phyloP scores from a whole-genome alignment of 176 grass and related monocot genomes.

The Miscanthus lutarioriparius region DNA sequence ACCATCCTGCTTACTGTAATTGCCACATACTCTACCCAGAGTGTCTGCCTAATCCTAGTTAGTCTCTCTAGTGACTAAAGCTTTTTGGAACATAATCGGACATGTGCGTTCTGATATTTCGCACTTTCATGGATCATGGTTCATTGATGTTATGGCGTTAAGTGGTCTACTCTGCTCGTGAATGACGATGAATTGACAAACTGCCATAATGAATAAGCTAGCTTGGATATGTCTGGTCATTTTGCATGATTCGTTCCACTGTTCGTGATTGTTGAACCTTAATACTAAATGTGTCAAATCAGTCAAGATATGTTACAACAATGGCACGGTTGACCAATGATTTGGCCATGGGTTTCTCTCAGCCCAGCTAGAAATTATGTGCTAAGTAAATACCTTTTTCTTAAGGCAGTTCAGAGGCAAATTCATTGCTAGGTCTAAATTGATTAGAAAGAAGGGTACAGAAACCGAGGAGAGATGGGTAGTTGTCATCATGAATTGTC shows the following conservation, averaged over 20 bases:
- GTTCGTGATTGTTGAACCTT: background rate
- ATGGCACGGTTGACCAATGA: background rate
- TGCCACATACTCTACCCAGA: background rate
- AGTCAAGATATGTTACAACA: background rate
- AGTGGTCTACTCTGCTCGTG: background rate
- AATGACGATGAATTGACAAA: background rate
- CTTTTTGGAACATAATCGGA: background rate
- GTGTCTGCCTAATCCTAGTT: background rate
- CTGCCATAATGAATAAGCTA: background rate
- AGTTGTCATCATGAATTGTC: background rate
- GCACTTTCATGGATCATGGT: background rate
- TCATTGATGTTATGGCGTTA: background rate
- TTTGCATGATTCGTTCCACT: background rate
- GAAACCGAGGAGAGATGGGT: background rate
- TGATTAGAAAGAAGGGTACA: background rate
- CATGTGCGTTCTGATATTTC: background rate
- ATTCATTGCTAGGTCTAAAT: background rate
- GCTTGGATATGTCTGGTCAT: background rate
- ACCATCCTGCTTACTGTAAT: background rate
- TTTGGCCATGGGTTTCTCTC: background rate
- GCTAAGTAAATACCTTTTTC: background rate
- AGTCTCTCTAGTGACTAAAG: background rate
- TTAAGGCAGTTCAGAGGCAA: background rate
- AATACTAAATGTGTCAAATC: background rate
- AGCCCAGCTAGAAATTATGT: background rate